phyloP scores from a whole-genome alignment of 2,329 filamentous ascomycete genomes.

The Cytospora schulzeri region DNA sequence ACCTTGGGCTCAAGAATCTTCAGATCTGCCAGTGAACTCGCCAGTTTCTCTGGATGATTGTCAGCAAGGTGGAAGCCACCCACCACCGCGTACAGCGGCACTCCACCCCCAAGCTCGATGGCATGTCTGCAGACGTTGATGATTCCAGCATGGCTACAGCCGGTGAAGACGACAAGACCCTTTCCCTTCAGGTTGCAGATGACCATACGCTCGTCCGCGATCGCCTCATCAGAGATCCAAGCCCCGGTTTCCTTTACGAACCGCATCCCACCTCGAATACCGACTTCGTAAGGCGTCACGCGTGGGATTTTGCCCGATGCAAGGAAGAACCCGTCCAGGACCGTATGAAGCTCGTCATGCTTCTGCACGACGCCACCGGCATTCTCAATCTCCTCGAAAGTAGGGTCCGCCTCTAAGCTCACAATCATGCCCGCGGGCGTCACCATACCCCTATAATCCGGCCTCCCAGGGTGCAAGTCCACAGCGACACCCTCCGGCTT shows the following conservation, averaged over 20 bases:
- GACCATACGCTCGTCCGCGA: conserved; percentile 56
- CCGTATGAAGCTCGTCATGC: conserved; percentile 43
- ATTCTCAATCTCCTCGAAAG: conserved; percentile 48
- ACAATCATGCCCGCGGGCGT: conserved; percentile 42
- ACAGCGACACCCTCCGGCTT: conserved; percentile 38
- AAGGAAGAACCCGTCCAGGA: conserved; percentile 53
- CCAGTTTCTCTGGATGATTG: conserved; percentile 44
- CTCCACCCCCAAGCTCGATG: conserved; percentile 39
- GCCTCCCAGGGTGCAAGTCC: conserved; percentile 56
- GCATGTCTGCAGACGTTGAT: conserved; percentile 54
- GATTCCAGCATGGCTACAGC: conserved; percentile 58
- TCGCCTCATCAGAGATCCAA: conserved; percentile 53
- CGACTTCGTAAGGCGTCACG: conserved; percentile 50
- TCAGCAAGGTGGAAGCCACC: conserved; percentile 58
- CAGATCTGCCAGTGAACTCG: conserved; percentile 50
- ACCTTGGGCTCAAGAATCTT: conserved; percentile 49
- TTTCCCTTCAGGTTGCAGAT: conserved; percentile 54
- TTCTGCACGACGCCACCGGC: conserved; percentile 45
- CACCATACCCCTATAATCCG: conserved; percentile 51
- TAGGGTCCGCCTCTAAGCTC: conserved; percentile 55
- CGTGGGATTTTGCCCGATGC: conserved; percentile 57
- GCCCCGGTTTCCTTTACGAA: conserved; percentile 41
- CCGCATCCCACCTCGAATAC: conserved; percentile 47
- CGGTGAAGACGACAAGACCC: conserved; percentile 57
- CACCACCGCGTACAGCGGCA: conserved; percentile 51